Base-by-base conservation (phyloP, 1,139 yeast species). In the Protomyces inundatus region DNA sequence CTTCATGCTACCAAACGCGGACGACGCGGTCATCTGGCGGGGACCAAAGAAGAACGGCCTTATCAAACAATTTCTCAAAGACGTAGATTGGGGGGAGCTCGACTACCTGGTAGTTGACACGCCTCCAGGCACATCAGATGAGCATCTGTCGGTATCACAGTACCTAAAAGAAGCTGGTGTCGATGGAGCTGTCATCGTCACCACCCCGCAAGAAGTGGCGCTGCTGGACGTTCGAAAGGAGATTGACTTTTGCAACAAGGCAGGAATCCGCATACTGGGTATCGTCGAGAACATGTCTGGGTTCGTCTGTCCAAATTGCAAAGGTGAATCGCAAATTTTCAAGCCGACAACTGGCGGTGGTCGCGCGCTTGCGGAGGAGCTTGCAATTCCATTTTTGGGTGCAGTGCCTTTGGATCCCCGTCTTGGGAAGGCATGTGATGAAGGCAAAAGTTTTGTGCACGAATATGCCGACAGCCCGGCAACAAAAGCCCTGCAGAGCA, bases 121-220 rank as follows among this genome's bases (percentile, higher is more conserved):
- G 0, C 99, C 98, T 0, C 99, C 99, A 0, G 98, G 99, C 0
- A 93, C 99, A 0, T 87, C 97, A 0, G 99, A 95, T 74, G 99
- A 95, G 74, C 99, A 95, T 75, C 80, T 95, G 55, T 85, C 96
- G 6, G 91, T 93, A 34, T 89, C 93, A 52, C 85, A 88, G 56
- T 91, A 88, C 72, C 79, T 95, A 82, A 87, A 89, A 71, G 96
- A 90, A 55, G 86, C 87, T 5, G 97, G 97, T 0, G 86, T 93
- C 1, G 98, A 93, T 73, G 99, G 99, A 0, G 98, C 98, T 0
- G 79, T 95, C 39, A 82, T 95, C 6, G 96, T 95, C 36, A 93
- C 98, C 0, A 95, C 98, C 0, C 98, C 99, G 0, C 99, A 95
- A 74, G 98, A 95, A 74, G 98, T 93, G 23, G 96, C 98, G 0